A percentile compares a stretch with the other conserved stretches of the same genome.
Evolutionary conservation across 257 asterid species (phyloP).

Genomic region (Eustoma russellianum): DNA sequence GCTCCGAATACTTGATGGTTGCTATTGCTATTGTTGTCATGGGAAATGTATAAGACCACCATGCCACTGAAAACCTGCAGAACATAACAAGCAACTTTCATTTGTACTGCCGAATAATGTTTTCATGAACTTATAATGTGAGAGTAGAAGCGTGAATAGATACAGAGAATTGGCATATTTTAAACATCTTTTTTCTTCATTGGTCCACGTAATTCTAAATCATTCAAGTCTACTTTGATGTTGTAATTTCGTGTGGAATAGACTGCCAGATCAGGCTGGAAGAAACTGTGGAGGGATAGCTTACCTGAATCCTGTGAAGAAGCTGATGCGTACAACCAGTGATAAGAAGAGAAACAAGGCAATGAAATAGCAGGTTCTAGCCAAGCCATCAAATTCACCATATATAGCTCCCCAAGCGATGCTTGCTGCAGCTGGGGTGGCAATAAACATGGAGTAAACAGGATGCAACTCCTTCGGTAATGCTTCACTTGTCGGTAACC

Average conservation of each 20-base stretch:
- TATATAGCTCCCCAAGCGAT: conserved; percentile 88
- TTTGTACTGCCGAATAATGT: not conserved
- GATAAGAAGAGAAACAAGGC: conserved; percentile 73
- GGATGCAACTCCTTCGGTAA: conserved; percentile 91
- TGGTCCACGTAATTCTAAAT: no score
- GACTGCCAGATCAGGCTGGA: no score
- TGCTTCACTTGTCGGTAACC: conserved; percentile 82
- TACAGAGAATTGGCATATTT: no score
- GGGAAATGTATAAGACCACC: conserved; percentile 99
- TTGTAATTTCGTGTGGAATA: no score
- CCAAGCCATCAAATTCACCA: conserved; percentile 72
- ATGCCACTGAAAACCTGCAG: conserved; percentile 81
- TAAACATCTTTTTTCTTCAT: no score
- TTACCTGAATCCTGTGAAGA: conserved; percentile 84
- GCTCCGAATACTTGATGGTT: conserved; percentile 78
- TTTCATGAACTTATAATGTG: not conserved
- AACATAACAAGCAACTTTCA: not conserved
- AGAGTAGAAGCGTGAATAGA: no score
- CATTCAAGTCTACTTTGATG: no score
- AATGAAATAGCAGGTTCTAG: conserved; percentile 81
- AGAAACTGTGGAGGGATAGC: no score
- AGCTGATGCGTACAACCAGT: conserved; percentile 71
- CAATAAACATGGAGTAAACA: conserved; percentile 88
- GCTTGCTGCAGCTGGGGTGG: conserved; percentile 92
- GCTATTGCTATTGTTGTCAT: conserved; percentile 96